Evolutionary conservation across 2,329 filamentous ascomycete genomes (phyloP).

Genomic region (Alternaria solani): DNA sequence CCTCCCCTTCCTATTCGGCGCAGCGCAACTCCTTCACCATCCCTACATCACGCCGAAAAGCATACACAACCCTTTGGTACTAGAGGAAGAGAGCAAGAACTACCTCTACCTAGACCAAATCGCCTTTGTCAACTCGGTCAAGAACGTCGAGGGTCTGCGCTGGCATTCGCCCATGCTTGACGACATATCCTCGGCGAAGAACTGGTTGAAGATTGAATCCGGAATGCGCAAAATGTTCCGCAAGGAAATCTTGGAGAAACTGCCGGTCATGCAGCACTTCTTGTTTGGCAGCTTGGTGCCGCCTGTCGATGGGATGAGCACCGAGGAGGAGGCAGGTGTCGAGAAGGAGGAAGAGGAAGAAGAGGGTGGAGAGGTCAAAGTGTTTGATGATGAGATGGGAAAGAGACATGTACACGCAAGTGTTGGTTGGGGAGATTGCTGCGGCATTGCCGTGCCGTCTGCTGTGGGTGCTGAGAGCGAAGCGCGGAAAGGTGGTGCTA

Average conservation of each 20-base stretch:
- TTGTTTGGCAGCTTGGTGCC: conserved; percentile 87
- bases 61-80: conserved; percentile 86
- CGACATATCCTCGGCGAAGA: conserved; percentile 90
- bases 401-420: conserved; percentile 75
- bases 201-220: conserved; percentile 89
- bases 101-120: conserved; percentile 95
- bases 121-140: conserved; percentile 92
- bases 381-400: conserved; percentile 68
- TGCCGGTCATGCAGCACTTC: conserved; percentile 99
- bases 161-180: conserved; percentile 99
- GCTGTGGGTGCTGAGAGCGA: conserved; percentile 90
- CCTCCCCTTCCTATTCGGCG: conserved; percentile 61
- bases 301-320: conserved; percentile 82
- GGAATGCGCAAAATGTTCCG: conserved; percentile 98
- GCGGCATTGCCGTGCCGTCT: conserved; percentile 96
- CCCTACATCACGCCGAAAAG: conserved; percentile 58
- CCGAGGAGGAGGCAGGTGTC: conserved; percentile 60
- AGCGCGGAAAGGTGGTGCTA: conserved; percentile 75
- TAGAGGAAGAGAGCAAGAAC: conserved; percentile 85
- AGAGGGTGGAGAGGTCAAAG: conserved; percentile 63
- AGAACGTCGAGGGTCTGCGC: conserved; percentile 90
- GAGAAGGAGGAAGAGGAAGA: conserved; percentile 51
- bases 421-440: conserved; percentile 89
- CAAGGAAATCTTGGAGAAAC: conserved; percentile 87
- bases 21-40: conserved; percentile 71